phyloP scores from a whole-genome alignment of 495 filamentous ascomycete species.

The Tuber melanosporum region DNA sequence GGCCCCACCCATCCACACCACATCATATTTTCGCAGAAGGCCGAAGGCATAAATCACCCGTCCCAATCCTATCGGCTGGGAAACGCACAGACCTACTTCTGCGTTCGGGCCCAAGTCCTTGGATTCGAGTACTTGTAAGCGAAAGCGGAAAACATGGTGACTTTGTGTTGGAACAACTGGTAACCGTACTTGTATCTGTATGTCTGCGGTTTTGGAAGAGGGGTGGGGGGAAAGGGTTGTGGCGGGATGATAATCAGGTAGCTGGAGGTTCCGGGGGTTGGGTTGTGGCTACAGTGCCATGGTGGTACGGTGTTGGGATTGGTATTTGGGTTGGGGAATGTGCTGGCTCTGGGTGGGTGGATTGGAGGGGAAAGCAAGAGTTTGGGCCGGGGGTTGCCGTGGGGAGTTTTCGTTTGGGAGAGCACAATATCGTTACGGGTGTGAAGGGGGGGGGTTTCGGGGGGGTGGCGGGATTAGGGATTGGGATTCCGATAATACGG shows the following conservation, averaged over 20 bases:
- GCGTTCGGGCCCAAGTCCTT: slow-evolving; percentile 1
- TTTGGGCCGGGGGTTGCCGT: background rate
- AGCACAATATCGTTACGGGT: background rate
- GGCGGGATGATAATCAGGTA: background rate
- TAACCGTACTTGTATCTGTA: too few species aligned
- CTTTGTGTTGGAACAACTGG: background rate
- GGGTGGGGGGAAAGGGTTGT: background rate
- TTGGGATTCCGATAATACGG: background rate
- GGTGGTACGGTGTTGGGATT: background rate
- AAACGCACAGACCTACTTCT: background rate
- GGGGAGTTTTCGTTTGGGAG: background rate
- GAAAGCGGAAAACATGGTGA: too few species aligned
- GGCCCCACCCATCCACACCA: background rate
- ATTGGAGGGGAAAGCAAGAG: background rate
- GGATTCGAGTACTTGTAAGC: background rate
- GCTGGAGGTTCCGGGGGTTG: background rate
- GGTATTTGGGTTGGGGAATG: background rate
- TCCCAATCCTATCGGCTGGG: background rate
- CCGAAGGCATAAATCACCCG: background rate
- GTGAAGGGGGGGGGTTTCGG: background rate
- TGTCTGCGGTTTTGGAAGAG: background rate
- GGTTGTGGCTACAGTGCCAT: background rate
- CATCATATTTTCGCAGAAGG: background rate
- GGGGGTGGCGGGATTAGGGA: background rate
- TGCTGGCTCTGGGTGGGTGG: background rate